Conservation (phyloP, 257 asterid genomes). For the Jaltomata sinuosa region DNA sequence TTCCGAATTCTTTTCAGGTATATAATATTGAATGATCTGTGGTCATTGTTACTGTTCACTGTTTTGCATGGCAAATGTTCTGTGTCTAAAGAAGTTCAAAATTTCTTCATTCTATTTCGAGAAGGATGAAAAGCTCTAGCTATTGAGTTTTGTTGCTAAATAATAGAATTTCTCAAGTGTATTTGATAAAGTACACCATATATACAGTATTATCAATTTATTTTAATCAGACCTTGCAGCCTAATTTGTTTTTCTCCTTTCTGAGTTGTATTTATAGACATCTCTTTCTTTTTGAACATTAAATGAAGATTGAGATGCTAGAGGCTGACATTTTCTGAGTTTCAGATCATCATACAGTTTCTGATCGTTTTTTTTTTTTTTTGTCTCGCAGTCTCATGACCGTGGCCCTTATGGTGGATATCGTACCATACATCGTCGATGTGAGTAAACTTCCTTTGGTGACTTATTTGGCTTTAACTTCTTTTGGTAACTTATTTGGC, state of each 20-base stretch:
- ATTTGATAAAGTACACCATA: background rate
- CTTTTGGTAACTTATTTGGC: too few relatives aligned
- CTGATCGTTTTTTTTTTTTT: background rate
- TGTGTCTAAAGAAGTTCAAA: background rate
- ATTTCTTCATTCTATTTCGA: background rate
- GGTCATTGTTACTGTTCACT: background rate
- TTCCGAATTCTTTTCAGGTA: slow-evolving; percentile 4
- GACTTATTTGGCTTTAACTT: background rate
- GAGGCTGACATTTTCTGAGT: background rate
- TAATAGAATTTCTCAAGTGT: background rate
- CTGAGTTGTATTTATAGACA: background rate
- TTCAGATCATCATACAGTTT: background rate
- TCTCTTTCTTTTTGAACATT: background rate
- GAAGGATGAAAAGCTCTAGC: background rate
- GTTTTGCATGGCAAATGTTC: background rate
- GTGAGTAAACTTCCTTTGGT: slow-evolving; percentile 18
- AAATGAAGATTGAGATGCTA: background rate
- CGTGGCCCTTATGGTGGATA: slow-evolving; percentile 22
- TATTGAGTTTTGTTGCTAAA: background rate
- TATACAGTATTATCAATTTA: background rate
- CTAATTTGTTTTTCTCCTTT: background rate
- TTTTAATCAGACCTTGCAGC: background rate
- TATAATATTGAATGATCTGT: background rate
- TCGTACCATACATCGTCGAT: slow-evolving; percentile 21
- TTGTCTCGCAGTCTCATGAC: slow-evolving; percentile 32